phyloP scores from a whole-genome alignment of 768 basidiomycete species.

The Phallus indusiatus region DNA sequence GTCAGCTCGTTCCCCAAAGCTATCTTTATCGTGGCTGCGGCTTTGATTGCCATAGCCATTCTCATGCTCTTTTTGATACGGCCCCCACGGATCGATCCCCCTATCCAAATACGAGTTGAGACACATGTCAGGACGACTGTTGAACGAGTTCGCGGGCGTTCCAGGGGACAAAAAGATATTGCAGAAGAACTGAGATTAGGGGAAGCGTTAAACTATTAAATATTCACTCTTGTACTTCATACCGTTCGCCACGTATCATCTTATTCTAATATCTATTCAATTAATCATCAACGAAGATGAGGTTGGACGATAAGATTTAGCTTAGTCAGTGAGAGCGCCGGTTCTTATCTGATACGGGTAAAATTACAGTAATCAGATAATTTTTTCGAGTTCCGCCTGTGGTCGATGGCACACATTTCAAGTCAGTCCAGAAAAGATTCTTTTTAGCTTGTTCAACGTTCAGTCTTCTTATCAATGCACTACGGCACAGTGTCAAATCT shows the following conservation, averaged over 20 bases:
- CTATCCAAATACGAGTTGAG: slow-evolving; percentile 10
- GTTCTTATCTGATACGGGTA: neutral
- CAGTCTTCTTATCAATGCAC: neutral
- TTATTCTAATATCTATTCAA: neutral
- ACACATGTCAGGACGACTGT: slow-evolving; percentile 3
- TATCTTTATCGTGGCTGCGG: slow-evolving; percentile 15
- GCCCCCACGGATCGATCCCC: slow-evolving; percentile 4
- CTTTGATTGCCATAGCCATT: slow-evolving; percentile 19
- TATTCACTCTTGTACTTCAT: neutral
- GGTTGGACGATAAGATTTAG: too few species aligned
- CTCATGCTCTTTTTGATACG: slow-evolving; percentile 35
- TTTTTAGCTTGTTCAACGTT: neutral
- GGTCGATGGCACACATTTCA: neutral
- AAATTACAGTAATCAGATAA: neutral
- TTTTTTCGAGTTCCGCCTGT: neutral
- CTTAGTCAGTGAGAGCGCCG: neutral
- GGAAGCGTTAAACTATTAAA: neutral
- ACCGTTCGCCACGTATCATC: too few species aligned
- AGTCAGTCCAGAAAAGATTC: neutral
- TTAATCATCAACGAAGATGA: neutral
- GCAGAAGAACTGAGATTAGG: neutral
- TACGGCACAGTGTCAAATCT: neutral
- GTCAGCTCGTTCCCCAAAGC: slow-evolving; percentile 61
- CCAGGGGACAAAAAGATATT: slow-evolving; percentile 9
- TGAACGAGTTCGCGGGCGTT: slow-evolving; percentile 5